Percentiles rank a stretch among this genome's conserved stretches.
These are phyloP conservation scores for Bolboschoenus planiculmis DNA, from an alignment of 176 grass and related monocot species.

Conservation along the genomic window DNA sequence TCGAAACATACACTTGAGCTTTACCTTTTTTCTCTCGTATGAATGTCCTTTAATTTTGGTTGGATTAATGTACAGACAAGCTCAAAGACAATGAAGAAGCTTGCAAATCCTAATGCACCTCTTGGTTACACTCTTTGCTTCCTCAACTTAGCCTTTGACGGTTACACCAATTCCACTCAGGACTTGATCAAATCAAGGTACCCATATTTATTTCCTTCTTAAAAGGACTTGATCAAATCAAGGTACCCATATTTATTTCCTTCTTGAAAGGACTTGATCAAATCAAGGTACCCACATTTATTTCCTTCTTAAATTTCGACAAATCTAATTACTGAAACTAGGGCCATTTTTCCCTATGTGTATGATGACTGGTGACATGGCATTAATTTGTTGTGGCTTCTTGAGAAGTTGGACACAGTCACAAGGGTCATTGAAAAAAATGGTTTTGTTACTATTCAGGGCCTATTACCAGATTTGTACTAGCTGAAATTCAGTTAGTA, in stretches of 20 bases:
- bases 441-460: not conserved
- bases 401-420: not conserved
- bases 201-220: not conserved
- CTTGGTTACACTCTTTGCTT: conserved; percentile 92
- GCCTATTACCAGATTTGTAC: not conserved
- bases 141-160: conserved; percentile 97
- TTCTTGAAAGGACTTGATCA: conserved; percentile 62
- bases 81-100: conserved; percentile 96
- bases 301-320: not conserved
- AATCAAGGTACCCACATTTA: conserved; percentile 47
- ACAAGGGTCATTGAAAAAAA: not conserved
- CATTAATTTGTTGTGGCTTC: not conserved
- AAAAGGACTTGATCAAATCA: conserved; percentile 79
- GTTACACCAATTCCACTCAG: conserved; percentile 96
- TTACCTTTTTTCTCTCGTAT: conserved; percentile 11
- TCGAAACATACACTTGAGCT: not conserved
- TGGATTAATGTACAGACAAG: conserved; percentile 57
- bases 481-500: not conserved
- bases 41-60: not conserved
- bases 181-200: conserved; percentile 96
- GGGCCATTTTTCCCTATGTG: not conserved
- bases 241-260: conserved; percentile 36
- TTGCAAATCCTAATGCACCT: conserved; percentile 93
- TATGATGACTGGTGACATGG: not conserved
- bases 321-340: not conserved